A percentile compares a stretch with the other conserved stretches of the same genome.
These are phyloP conservation scores for Daldinia decipiens DNA, from an alignment of 495 filamentous ascomycete species.

Conservation along the genomic window DNA sequence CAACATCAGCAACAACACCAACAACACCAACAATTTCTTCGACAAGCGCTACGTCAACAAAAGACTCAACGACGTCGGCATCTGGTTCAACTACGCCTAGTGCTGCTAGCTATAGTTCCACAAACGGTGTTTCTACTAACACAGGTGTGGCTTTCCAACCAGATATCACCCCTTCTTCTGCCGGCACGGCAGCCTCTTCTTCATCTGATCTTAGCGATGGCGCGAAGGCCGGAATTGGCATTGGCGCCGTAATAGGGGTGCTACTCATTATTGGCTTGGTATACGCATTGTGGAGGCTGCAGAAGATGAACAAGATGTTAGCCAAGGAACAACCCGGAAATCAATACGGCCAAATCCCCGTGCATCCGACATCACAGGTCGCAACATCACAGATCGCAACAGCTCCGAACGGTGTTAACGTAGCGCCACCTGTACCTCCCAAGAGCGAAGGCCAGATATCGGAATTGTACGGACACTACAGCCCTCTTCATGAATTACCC, in stretches of 20 bases:
- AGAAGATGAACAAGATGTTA: not conserved
- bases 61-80: not conserved
- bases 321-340: not conserved
- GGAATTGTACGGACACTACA: constrained; percentile 1
- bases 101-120: no score
- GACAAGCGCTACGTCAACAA: not conserved
- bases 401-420: not conserved
- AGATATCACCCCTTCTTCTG: not conserved
- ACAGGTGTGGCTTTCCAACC: constrained; percentile 1
- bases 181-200: not conserved
- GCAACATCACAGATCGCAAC: not conserved
- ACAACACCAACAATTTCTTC: not conserved
- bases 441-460: not conserved
- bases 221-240: constrained; percentile 12
- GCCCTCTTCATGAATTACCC: constrained; percentile 8
- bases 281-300: not conserved
- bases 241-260: not conserved
- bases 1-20: not conserved
- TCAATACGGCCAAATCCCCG: not conserved
- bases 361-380: not conserved
- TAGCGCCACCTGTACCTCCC: not conserved
- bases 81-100: not conserved
- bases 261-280: not conserved
- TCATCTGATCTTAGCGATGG: constrained; percentile 1
- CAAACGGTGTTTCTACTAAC: not conserved